Base-by-base conservation (phyloP, 2,329 filamentous ascomycete species). In the Fusarium xylarioides region DNA sequence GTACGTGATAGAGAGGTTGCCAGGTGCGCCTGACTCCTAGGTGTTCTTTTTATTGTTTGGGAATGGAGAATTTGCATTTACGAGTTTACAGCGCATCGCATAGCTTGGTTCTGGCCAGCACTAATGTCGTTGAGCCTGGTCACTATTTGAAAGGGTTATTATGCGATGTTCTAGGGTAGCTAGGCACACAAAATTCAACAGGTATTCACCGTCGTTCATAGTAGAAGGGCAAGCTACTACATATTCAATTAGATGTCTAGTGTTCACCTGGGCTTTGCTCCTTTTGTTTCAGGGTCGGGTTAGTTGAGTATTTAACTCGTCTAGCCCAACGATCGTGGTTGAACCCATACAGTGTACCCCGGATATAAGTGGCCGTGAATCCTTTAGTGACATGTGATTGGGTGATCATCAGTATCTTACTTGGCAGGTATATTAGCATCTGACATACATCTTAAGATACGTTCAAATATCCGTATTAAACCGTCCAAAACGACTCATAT, bases 1-100 rank as follows among this genome's bases (percentile, higher is more conserved):
- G 83, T 98, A 98, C 83, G 92, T 95, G 53, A 96, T 99, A 79
- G 96, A 98, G 86, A 90, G 95, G 77, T 83, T 98, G 71, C 95
- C 95, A 10, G 93, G 95, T 82, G 94, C 93, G 42, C 93, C 93
- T 38, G 91, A 95, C 54, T 83, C 76, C 74, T 80, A 79, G 50
- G 52, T 59, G 52, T 55, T 37, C 59, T 55, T 26, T 65, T 65
- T 49, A 21, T 30, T 54, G 34, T 59, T 68, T 69, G 56, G 71
- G 46, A 50, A 59, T 50, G 63, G 56, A 47, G 59, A 49, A 44
- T 57, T 42, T 74, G 71, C 64, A 66, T 73, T 73, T 70, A 74
- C 23, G 73, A 73, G 38, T 70, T 58, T 55, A 66, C 37, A 68
- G 58, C 66, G 56, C 64, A 54, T 73, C 35, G 35, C 44, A 61